A percentile compares a stretch with the other conserved stretches of the same genome.
phyloP scores from a whole-genome alignment of 108 stramenopile species.

The Cyclotella kingstonii region DNA sequence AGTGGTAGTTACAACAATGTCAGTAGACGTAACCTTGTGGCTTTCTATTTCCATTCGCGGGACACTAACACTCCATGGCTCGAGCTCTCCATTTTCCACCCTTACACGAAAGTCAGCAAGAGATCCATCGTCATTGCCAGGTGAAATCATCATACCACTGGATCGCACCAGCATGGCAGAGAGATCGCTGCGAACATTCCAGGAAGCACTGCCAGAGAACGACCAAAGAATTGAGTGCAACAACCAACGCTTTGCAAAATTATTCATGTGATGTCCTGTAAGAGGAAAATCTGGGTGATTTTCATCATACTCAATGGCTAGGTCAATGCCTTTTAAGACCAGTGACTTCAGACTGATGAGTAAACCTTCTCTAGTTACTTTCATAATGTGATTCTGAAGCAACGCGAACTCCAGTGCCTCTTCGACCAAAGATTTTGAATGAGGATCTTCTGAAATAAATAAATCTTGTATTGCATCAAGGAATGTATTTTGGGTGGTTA shows the following conservation, averaged over 20 bases:
- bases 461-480: constrained; percentile 60
- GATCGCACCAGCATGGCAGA: constrained; percentile 72
- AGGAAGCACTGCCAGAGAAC: constrained; percentile 88
- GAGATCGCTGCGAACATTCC: constrained; percentile 79
- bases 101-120: constrained; percentile 85
- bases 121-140: constrained; percentile 40
- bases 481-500: constrained; percentile 72
- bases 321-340: constrained; percentile 82
- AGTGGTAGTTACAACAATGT: constrained; percentile 94
- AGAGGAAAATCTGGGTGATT: constrained; percentile 96
- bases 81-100: constrained; percentile 93
- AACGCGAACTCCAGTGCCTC: constrained; percentile 80
- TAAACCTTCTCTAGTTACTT: constrained; percentile 78
- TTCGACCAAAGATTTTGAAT: constrained; percentile 65
- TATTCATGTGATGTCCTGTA: constrained; percentile 90
- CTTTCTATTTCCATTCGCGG: constrained; percentile 95
- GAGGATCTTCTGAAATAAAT: constrained; percentile 56
- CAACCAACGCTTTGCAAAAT: constrained; percentile 91
- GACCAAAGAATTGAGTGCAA: constrained; percentile 93
- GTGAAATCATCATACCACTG: constrained; percentile 71
- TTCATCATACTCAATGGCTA: constrained; percentile 92
- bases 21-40: constrained; percentile 84
- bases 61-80: constrained; percentile 91
- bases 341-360: constrained; percentile 86
- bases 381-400: constrained; percentile 87